phyloP scores from a whole-genome alignment of 495 filamentous ascomycete genomes.

The Mycothermus thermophilus region DNA sequence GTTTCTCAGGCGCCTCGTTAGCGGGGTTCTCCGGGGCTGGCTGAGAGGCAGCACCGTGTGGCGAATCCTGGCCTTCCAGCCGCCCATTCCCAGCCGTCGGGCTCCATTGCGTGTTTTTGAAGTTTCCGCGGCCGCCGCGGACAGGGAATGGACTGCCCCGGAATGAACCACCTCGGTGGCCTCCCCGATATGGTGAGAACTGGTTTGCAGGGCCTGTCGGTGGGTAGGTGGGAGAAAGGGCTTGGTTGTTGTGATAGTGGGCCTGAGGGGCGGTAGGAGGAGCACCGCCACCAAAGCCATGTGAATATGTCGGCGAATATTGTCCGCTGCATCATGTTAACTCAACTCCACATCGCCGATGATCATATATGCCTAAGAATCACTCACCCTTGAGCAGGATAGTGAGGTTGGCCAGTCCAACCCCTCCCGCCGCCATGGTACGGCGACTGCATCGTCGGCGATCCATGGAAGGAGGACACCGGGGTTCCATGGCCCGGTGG shows the following conservation, averaged over 20 bases:
- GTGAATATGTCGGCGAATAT: slow-evolving; percentile 42
- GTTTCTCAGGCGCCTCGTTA: slow-evolving; percentile 14
- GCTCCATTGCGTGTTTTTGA: slow-evolving; percentile 24
- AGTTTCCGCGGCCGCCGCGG: slow-evolving; percentile 25
- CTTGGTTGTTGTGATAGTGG: slow-evolving; percentile 21
- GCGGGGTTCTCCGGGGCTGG: slow-evolving; percentile 34
- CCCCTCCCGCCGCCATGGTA: slow-evolving; percentile 47
- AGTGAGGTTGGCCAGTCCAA: slow-evolving; percentile 41
- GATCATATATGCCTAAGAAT: too few species aligned
- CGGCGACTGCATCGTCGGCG: slow-evolving; percentile 53
- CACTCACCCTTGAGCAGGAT: slow-evolving; percentile 47
- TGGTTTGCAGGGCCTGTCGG: slow-evolving; percentile 38
- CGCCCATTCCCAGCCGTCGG: slow-evolving; percentile 6
- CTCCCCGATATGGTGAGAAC: slow-evolving; percentile 34
- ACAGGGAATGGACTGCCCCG: slow-evolving; percentile 24
- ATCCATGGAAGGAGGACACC: slow-evolving; percentile 49
- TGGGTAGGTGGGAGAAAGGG: slow-evolving; percentile 36
- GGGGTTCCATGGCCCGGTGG: slow-evolving; percentile 46
- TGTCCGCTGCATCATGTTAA: slow-evolving; percentile 31
- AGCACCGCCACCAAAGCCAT: slow-evolving; percentile 40
- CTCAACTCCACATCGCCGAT: slow-evolving; percentile 7
- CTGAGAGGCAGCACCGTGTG: slow-evolving; percentile 21
- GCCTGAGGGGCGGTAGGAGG: slow-evolving; percentile 38
- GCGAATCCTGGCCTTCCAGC: slow-evolving; percentile 18
- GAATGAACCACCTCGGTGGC: slow-evolving; percentile 24